phyloP scores from a whole-genome alignment of 768 basidiomycete species.

The Termitomyces bulborhizus region DNA sequence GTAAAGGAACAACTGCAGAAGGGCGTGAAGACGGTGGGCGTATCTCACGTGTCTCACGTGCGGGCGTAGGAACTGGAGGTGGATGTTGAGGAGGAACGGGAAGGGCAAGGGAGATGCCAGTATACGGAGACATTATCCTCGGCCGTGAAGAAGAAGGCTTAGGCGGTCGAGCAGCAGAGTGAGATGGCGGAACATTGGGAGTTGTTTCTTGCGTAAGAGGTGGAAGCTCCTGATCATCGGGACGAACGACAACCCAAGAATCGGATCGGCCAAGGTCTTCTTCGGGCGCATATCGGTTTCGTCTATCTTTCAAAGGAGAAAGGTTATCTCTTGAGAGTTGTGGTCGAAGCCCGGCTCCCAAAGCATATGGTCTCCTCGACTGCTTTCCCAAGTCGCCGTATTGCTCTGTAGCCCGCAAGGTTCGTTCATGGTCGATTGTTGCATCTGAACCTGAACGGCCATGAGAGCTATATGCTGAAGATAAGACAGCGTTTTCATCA shows the following conservation, averaged over 20 bases:
- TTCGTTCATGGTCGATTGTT: slow-evolving; percentile 40
- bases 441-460: slow-evolving; percentile 46
- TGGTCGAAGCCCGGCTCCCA: slow-evolving; percentile 21
- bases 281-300: slow-evolving; percentile 20
- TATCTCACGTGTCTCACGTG: slow-evolving; percentile 27
- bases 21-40: slow-evolving; percentile 26
- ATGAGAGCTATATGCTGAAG: slow-evolving; percentile 29
- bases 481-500: slow-evolving; percentile 32
- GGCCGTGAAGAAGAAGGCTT: slow-evolving; percentile 20
- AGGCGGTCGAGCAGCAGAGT: slow-evolving; percentile 23
- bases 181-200: slow-evolving; percentile 11
- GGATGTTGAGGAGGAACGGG: slow-evolving; percentile 32
- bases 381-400: slow-evolving; percentile 24
- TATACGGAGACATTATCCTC: slow-evolving; percentile 27
- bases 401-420: slow-evolving; percentile 32
- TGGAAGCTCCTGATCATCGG: slow-evolving; percentile 24
- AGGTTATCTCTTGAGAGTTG: slow-evolving; percentile 28
- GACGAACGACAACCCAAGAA: slow-evolving; percentile 22
- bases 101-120: slow-evolving; percentile 23
- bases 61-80: slow-evolving; percentile 29
- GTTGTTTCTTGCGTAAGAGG: slow-evolving; percentile 17
- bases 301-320: slow-evolving; percentile 16
- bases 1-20: slow-evolving; percentile 37
- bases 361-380: slow-evolving; percentile 22
- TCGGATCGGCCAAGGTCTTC: slow-evolving; percentile 20